Conservation (phyloP, 202 grass and related monocot genomes). For the Alloteropsis angusta region DNA sequence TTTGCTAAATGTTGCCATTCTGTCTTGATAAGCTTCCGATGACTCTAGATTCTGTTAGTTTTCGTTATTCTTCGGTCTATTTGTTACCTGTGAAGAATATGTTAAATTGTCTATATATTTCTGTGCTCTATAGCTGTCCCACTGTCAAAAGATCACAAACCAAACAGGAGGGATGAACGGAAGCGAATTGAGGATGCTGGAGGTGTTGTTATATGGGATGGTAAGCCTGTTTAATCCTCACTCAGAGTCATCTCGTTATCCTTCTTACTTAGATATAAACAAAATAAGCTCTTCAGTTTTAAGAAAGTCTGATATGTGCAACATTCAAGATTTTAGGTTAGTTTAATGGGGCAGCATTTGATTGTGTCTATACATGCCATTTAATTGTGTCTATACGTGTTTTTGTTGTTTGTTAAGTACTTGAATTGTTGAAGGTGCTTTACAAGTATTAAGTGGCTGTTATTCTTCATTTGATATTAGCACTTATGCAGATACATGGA, state of each 20-base stretch:
- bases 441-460: neutral
- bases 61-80: neutral
- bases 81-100: neutral
- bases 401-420: neutral
- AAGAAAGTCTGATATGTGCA: neutral
- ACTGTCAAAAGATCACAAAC: conserved; percentile 82
- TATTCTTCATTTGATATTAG: conserved; percentile 17
- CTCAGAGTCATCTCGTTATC: neutral
- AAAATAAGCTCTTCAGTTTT: neutral
- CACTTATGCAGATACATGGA: conserved; percentile 61
- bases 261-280: neutral
- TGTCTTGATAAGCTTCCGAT: neutral
- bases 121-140: conserved; percentile 44
- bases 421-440: neutral
- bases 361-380: neutral
- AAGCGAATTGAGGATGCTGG: conserved; percentile 78
- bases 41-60: neutral
- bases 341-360: neutral
- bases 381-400: neutral
- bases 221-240: conserved; percentile 32
- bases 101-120: neutral
- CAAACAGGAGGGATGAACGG: conserved; percentile 64
- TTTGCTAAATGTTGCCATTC: neutral
- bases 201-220: conserved; percentile 58
- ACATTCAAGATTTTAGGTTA: neutral